phyloP scores from a whole-genome alignment of 257 asterid species.

The Euphrasia confusa region DNA sequence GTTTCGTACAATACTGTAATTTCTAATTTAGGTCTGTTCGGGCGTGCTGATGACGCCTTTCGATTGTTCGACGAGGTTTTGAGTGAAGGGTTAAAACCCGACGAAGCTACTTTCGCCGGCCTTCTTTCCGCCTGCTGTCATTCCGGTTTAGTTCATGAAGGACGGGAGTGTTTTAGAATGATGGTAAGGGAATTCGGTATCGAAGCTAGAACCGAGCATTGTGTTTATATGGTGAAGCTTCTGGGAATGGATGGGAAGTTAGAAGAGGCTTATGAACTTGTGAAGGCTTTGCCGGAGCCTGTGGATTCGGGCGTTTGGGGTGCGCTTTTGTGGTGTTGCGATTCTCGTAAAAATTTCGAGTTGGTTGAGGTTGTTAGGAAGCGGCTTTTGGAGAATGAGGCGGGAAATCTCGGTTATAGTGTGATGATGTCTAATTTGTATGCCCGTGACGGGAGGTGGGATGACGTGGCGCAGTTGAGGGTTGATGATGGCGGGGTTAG shows the following conservation, averaged over 20 bases:
- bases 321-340: slow-evolving; percentile 71
- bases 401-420: slow-evolving; percentile 33
- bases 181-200: slow-evolving; percentile 54
- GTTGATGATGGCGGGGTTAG: slow-evolving; percentile 27
- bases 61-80: slow-evolving; percentile 42
- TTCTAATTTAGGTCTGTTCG: slow-evolving; percentile 57
- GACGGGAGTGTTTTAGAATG: slow-evolving; percentile 40
- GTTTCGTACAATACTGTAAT: slow-evolving; percentile 59
- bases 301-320: slow-evolving; percentile 68
- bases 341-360: slow-evolving; percentile 40
- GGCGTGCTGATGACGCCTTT: slow-evolving; percentile 54
- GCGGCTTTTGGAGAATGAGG: slow-evolving; percentile 32
- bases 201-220: slow-evolving; percentile 53
- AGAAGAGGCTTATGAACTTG: slow-evolving; percentile 56
- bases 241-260: slow-evolving; percentile 74
- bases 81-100: slow-evolving; percentile 45
- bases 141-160: slow-evolving; percentile 58
- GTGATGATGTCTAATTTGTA: slow-evolving; percentile 67
- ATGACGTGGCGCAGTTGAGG: slow-evolving; percentile 57
- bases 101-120: slow-evolving; percentile 60
- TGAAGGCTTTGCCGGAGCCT: slow-evolving; percentile 40
- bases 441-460: slow-evolving; percentile 77
- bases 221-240: slow-evolving; percentile 76
- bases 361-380: slow-evolving; percentile 41
- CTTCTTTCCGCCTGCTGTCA: slow-evolving; percentile 78